These are phyloP conservation scores for Xylariaceae sp. DNA, from an alignment of 2,329 filamentous ascomycete species.

Conservation along the genomic window DNA sequence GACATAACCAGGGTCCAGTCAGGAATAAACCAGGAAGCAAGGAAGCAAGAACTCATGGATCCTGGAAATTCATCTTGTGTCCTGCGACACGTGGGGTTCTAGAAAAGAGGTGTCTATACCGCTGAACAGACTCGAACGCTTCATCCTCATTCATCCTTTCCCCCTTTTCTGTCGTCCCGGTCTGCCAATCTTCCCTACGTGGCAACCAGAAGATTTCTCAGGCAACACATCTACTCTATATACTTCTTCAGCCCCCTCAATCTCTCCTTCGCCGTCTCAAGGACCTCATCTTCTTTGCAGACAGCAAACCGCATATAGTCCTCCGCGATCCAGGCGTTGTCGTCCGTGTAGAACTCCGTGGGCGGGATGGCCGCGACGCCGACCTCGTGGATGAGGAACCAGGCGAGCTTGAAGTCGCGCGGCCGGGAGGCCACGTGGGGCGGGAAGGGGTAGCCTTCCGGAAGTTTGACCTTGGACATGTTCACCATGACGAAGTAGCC, in stretches of 20 bases:
- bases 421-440: conserved; percentile 79
- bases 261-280: conserved; percentile 72
- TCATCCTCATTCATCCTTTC: no score
- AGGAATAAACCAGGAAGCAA: no score
- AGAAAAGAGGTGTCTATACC: no score
- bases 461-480: conserved; percentile 79
- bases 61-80: no score
- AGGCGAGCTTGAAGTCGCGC: conserved; percentile 88
- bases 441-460: conserved; percentile 81
- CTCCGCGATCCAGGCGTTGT: conserved; percentile 78
- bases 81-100: no score
- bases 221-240: conserved; percentile 36
- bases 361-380: conserved; percentile 94
- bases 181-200: no score
- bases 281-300: conserved; percentile 85
- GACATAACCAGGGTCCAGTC: no score
- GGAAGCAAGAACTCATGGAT: no score
- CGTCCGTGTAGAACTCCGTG: conserved; percentile 90
- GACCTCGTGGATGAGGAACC: conserved; percentile 95
- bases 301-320: conserved; percentile 94
- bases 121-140: no score
- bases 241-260: conserved; percentile 69
- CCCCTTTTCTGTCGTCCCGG: no score
- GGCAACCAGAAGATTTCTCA: background rate
- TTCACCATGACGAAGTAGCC: conserved; percentile 98